phyloP scores from a whole-genome alignment of 73 alveolate genomes.

The Paramecium tetraurelia region DNA sequence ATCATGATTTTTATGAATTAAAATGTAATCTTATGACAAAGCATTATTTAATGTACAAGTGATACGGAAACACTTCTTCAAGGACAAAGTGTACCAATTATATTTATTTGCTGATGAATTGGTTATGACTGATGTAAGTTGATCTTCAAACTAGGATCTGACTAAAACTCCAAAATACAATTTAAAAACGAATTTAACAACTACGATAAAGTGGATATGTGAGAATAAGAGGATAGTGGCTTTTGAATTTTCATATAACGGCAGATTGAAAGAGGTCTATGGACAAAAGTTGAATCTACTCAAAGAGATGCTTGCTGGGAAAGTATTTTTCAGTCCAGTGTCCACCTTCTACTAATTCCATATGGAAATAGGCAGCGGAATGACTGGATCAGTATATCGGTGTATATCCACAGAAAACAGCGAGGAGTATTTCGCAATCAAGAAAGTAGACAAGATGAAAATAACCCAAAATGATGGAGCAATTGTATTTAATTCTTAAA shows the following conservation, averaged over 20 bases:
- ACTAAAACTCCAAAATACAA: not conserved
- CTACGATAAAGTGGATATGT: not conserved
- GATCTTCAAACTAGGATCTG: not conserved
- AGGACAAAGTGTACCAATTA: not conserved
- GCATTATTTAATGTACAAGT: slow-evolving; percentile 12
- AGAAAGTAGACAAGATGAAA: not conserved
- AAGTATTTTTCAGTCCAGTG: not conserved
- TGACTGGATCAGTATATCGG: slow-evolving; percentile 17
- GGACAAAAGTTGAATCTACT: not conserved
- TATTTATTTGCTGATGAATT: slow-evolving; percentile 27
- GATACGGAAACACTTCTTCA: slow-evolving; percentile 19
- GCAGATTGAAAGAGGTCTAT: not conserved
- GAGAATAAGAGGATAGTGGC: not conserved
- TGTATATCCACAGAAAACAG: not conserved
- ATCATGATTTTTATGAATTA: not conserved
- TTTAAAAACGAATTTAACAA: not conserved
- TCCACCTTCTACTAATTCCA: not conserved
- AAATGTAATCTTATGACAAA: not conserved
- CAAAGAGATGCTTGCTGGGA: slow-evolving; percentile 43
- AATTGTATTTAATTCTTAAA: not conserved
- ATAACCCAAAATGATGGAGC: slow-evolving; percentile 7
- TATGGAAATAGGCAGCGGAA: slow-evolving; percentile 16
- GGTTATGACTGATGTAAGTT: slow-evolving; percentile 30
- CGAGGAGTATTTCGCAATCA: not conserved
- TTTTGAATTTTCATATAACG: not conserved